These are phyloP conservation scores for Torulaspora microellipsoides DNA, from an alignment of 805 yeast genomes.

Conservation along the genomic window DNA sequence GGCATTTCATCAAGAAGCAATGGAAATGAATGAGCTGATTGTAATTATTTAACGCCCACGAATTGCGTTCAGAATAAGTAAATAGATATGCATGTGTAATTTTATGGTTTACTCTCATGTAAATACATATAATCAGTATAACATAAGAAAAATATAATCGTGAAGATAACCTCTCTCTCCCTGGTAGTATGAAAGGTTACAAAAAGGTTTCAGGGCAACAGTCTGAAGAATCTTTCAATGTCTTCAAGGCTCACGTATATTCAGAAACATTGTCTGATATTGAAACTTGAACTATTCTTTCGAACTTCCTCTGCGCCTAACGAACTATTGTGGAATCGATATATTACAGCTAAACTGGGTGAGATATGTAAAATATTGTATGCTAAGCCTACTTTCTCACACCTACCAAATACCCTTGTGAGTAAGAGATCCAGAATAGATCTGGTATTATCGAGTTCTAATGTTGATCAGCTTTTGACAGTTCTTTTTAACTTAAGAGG, in stretches of 20 bases:
- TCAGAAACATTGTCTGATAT: slow-evolving; percentile 13
- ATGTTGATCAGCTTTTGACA: slow-evolving; percentile 9
- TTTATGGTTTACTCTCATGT: slow-evolving; percentile 6
- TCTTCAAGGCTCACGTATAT: slow-evolving; percentile 4
- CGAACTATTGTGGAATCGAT: slow-evolving; percentile 11
- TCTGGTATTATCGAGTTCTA: slow-evolving; percentile 12
- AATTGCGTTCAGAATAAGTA: background rate
- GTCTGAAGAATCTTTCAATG: background rate
- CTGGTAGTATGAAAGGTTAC: no score
- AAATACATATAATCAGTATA: slow-evolving; percentile 4
- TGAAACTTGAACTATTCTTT: slow-evolving; percentile 13
- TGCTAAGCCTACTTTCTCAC: slow-evolving; percentile 15
- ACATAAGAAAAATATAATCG: background rate
- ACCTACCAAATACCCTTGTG: slow-evolving; percentile 5
- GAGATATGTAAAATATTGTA: slow-evolving; percentile 19
- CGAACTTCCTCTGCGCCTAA: slow-evolving; percentile 9
- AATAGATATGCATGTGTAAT: slow-evolving; percentile 8
- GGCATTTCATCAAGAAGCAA: slow-evolving; percentile 34
- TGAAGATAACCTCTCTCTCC: background rate
- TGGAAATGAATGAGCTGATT: slow-evolving; percentile 23
- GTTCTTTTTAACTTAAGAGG: slow-evolving; percentile 18
- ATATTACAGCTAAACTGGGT: slow-evolving; percentile 10
- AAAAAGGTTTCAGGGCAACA: no score
- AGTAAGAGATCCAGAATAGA: slow-evolving; percentile 15
- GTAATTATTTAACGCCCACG: background rate